Evolutionary conservation across 495 filamentous ascomycete species (phyloP).

Genomic region (Neurospora sublineolata): DNA sequence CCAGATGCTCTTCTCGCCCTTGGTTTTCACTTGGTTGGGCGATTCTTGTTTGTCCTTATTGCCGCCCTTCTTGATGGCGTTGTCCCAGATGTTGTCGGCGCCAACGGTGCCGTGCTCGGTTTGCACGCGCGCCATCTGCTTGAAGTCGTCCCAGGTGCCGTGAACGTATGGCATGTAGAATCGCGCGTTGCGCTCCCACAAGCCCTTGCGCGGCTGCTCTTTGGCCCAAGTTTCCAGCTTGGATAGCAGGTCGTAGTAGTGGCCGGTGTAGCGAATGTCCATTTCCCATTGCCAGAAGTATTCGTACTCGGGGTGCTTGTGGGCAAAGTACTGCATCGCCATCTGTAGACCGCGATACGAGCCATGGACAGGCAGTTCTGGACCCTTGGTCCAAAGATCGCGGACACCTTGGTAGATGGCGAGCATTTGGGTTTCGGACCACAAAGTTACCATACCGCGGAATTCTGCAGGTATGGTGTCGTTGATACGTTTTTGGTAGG

Average conservation of each 20-base stretch:
- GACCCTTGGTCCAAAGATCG: slow-evolving; percentile 57
- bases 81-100: slow-evolving; percentile 58
- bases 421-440: slow-evolving; percentile 86
- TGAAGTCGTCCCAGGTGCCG: slow-evolving; percentile 86
- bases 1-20: slow-evolving; percentile 66
- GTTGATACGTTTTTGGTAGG: slow-evolving; percentile 47
- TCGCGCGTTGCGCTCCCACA: slow-evolving; percentile 87
- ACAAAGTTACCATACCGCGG: slow-evolving; percentile 74
- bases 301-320: slow-evolving; percentile 85
- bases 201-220: slow-evolving; percentile 72
- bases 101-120: slow-evolving; percentile 69
- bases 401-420: slow-evolving; percentile 73
- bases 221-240: slow-evolving; percentile 64
- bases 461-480: slow-evolving; percentile 77
- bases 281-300: slow-evolving; percentile 99
- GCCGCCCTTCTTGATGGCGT: slow-evolving; percentile 18
- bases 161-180: slow-evolving; percentile 89
- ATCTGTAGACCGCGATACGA: slow-evolving; percentile 86
- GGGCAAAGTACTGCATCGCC: slow-evolving; percentile 87
- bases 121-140: slow-evolving; percentile 81
- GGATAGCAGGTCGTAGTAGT: slow-evolving; percentile 83
- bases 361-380: slow-evolving; percentile 66
- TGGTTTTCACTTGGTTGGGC: slow-evolving; percentile 7
- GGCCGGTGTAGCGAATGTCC: slow-evolving; percentile 92
- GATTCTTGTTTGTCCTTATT: slow-evolving; percentile 19